These are phyloP conservation scores for Lentinula sp. DNA, from an alignment of 768 basidiomycete species.

Conservation along the genomic window DNA sequence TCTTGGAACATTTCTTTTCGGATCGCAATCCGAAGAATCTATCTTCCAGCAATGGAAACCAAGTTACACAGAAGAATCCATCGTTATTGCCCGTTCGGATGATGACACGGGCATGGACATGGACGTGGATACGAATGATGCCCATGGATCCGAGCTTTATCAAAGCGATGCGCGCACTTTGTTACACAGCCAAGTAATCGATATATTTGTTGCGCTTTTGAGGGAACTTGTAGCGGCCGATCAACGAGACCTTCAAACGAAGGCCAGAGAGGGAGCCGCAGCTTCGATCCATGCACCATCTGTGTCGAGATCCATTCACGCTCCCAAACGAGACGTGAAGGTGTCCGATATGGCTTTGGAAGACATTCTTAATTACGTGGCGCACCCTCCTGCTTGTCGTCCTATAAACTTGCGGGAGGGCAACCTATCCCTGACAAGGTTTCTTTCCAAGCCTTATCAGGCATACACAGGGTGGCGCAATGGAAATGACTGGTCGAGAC, in stretches of 20 bases:
- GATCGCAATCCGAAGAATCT: constrained; percentile 5
- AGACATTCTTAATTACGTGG: constrained; percentile 56
- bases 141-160: constrained; percentile 20
- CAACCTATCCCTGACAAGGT: constrained; percentile 45
- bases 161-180: constrained; percentile 57
- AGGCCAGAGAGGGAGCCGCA: constrained; percentile 39
- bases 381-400: constrained; percentile 15
- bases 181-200: constrained; percentile 63
- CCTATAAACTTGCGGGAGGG: constrained; percentile 14
- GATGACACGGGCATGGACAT: constrained; percentile 51
- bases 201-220: constrained; percentile 61
- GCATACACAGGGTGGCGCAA: constrained; percentile 43
- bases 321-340: constrained; percentile 39
- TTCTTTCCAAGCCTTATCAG: constrained; percentile 43
- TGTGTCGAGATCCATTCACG: constrained; percentile 47
- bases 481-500: constrained; percentile 71
- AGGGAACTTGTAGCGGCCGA: constrained; percentile 51
- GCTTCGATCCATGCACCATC: constrained; percentile 21
- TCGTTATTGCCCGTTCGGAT: constrained; percentile 1
- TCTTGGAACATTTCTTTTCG: constrained; percentile 43
- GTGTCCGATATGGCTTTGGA: constrained; percentile 38
- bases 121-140: constrained; percentile 24
- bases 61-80: constrained; percentile 24
- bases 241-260: background rate
- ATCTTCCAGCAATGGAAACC: constrained; percentile 22